phyloP scores from a whole-genome alignment of 2,329 filamentous ascomycete species.

The Colletotrichum horii region DNA sequence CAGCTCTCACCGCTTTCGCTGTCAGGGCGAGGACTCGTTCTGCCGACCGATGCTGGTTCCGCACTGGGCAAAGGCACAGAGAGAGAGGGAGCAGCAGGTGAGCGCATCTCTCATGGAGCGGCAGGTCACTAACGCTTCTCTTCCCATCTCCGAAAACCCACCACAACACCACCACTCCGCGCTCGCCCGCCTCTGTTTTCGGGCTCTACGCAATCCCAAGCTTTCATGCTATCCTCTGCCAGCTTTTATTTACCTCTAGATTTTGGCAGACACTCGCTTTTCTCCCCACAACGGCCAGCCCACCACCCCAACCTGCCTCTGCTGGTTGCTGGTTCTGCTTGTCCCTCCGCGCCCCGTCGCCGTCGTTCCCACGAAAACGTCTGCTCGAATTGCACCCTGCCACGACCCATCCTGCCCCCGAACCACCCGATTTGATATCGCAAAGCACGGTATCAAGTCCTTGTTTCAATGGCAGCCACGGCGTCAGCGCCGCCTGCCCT shows the following conservation, averaged over 20 bases:
- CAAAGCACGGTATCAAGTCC: not conserved
- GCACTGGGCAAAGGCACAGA: conserved; percentile 20
- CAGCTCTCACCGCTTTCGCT: conserved; percentile 22
- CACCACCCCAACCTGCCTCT: conserved; percentile 18
- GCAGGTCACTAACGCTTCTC: conserved; percentile 24
- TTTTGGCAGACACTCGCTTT: conserved; percentile 1
- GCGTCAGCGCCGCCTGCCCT: conserved; percentile 54
- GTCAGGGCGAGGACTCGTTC: conserved; percentile 21
- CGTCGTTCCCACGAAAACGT: conserved; percentile 18
- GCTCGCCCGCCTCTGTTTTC: conserved; percentile 4
- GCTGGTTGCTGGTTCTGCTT: conserved; percentile 20
- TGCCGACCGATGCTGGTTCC: conserved; percentile 24
- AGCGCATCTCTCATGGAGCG: conserved; percentile 24
- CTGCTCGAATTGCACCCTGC: conserved; percentile 9
- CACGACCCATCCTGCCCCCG: not conserved
- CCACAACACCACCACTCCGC: conserved; percentile 19
- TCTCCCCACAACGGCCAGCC: conserved; percentile 7
- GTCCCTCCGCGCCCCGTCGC: conserved; percentile 16
- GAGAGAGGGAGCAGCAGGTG: conserved; percentile 19
- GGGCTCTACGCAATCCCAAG: not conserved
- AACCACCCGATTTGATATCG: conserved; percentile 1
- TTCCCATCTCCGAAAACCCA: conserved; percentile 22
- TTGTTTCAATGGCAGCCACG: conserved; percentile 55
- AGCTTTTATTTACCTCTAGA: not conserved
- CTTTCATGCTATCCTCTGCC: conserved; percentile 15